Conservation (phyloP, 495 filamentous ascomycete species). For the Aspergillus nidulans region DNA sequence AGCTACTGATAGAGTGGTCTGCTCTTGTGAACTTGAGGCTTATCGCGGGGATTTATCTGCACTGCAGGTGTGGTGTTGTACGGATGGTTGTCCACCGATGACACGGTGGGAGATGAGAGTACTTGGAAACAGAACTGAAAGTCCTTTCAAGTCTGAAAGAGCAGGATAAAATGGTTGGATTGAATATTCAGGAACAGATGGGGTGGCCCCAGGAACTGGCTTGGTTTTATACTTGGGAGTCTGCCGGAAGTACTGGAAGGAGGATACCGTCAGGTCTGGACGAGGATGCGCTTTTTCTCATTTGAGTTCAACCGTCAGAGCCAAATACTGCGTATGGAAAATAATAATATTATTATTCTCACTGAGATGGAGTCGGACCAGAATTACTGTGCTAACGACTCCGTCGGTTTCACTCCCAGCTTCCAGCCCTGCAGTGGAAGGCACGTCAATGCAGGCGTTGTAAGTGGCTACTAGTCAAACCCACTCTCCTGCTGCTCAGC, state of each 20-base stretch:
- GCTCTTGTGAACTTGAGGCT: background rate
- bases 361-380: background rate
- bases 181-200: background rate
- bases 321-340: background rate
- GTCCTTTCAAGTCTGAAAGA: background rate
- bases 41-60: background rate
- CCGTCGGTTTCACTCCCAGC: background rate
- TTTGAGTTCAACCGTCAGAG: conserved; percentile 1
- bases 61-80: background rate
- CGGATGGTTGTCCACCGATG: background rate
- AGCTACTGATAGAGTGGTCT: conserved; percentile 4
- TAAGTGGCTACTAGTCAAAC: background rate
- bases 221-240: background rate
- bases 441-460: conserved; percentile 1
- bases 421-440: background rate
- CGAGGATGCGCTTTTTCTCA: background rate
- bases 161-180: background rate
- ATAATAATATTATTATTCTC: background rate
- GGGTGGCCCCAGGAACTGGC: background rate
- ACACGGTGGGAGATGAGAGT: background rate
- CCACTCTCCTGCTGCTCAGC: background rate
- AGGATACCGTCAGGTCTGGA: background rate
- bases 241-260: background rate
- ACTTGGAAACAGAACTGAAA: background rate
- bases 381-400: background rate